phyloP scores from a whole-genome alignment of 2,329 filamentous ascomycete genomes.

The Penicillium sumatraense region DNA sequence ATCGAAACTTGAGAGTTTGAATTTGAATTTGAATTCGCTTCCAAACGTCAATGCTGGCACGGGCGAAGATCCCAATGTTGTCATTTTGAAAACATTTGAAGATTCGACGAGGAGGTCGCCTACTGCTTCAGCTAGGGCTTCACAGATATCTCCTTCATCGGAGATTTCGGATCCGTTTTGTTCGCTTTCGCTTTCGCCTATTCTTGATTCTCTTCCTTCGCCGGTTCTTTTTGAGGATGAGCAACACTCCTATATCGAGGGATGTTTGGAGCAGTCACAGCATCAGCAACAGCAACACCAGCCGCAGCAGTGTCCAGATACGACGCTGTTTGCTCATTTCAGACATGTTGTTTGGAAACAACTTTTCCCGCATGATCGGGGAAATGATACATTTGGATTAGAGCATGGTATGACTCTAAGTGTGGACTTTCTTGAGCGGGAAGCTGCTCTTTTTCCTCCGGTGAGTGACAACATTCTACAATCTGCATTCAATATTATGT shows the following conservation, averaged over 20 bases:
- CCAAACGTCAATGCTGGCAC: conserved; percentile 17
- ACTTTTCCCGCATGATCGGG: conserved; percentile 36
- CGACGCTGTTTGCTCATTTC: conserved; percentile 44
- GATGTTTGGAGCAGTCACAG: conserved; percentile 22
- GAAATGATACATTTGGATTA: conserved; percentile 23
- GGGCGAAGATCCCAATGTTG: conserved; percentile 51
- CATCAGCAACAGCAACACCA: conserved; percentile 15
- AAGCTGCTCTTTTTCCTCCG: conserved; percentile 56
- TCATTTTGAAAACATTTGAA: conserved; percentile 57
- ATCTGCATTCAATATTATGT: conserved; percentile 10
- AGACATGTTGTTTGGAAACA: conserved; percentile 48
- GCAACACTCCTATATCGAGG: conserved; percentile 21
- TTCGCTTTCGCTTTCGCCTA: conserved; percentile 31
- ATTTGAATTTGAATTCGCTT: conserved; percentile 21
- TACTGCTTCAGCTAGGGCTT: conserved; percentile 34
- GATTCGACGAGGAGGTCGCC: conserved; percentile 46
- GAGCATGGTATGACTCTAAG: conserved; percentile 34
- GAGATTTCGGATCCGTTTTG: conserved; percentile 34
- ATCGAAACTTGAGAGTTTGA: no score
- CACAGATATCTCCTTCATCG: conserved; percentile 41
- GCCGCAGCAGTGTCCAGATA: conserved; percentile 31
- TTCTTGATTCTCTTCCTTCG: conserved; percentile 28
- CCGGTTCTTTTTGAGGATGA: conserved; percentile 29
- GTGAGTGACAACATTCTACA: conserved; percentile 42
- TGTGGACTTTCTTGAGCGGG: conserved; percentile 50